Conservation (phyloP, 2,329 filamentous ascomycete genomes). For the Cercospora zeina region DNA sequence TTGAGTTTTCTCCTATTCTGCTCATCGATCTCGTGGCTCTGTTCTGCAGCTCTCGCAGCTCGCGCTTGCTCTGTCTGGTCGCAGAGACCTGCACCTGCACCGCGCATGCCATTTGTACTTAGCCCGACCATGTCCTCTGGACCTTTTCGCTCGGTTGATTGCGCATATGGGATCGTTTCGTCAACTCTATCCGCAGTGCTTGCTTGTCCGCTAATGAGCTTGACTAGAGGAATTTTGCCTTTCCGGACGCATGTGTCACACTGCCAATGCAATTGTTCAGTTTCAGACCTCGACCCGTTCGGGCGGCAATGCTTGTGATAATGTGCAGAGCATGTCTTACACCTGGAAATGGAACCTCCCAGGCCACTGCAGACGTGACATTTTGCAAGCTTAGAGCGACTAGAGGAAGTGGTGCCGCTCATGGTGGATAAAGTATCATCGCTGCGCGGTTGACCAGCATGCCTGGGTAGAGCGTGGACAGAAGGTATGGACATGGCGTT, state of each 20-base stretch:
- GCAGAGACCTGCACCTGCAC: background rate
- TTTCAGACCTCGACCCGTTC: background rate
- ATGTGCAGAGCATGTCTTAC: slow-evolving; percentile 38
- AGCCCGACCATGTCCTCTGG: background rate
- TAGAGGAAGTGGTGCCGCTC: slow-evolving; percentile 28
- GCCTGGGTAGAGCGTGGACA: background rate
- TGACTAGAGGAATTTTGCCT: background rate
- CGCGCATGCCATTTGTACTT: background rate
- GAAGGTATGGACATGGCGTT: background rate
- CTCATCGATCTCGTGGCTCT: background rate
- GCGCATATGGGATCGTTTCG: background rate
- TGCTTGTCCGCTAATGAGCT: background rate
- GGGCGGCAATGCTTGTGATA: slow-evolving; percentile 37
- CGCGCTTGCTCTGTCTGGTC: background rate
- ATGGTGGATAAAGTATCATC: slow-evolving; percentile 28
- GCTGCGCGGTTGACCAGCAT: background rate
- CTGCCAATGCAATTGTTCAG: slow-evolving; percentile 31
- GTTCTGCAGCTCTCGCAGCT: background rate
- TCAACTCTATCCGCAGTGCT: background rate
- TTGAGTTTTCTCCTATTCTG: background rate
- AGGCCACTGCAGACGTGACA: slow-evolving; percentile 40
- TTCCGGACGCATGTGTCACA: slow-evolving; percentile 35
- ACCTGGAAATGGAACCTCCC: slow-evolving; percentile 38
- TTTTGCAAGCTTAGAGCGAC: slow-evolving; percentile 19
- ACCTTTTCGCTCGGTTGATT: background rate